Evolutionary conservation across 805 yeast genomes (phyloP), one percentile per base, ranked within the genome.

Genomic region (Wickerhamia fluorescens): DNA sequence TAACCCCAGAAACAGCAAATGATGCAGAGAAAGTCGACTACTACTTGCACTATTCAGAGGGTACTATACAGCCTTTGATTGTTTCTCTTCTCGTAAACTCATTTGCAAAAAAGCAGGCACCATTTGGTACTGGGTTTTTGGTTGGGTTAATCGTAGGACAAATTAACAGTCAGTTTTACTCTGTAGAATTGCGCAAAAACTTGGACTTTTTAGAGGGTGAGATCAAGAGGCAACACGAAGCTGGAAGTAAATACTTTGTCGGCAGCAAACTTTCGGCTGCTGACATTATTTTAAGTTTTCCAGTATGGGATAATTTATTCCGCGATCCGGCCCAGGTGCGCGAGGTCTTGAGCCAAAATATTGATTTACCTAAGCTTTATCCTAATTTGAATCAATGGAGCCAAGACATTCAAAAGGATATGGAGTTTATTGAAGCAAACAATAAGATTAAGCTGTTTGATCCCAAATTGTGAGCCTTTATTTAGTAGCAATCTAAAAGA

Each of bases 241-340:
- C 40, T 4, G 38, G 44, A 5, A 33, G 39, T 15, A 20, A 29
- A 5, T 27, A 16, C 20, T 57, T 61, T 32, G 66, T 60, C 7
- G 66, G 66, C 3, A 40, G 53, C 31, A 49, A 45, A 29, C 45
- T 61, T 33, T 48, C 61, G 2, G 65, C 49, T 1, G 68, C 67
- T 1, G 68, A 61, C 34, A 41, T 61, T 14, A 53, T 60, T 6
- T 42, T 60, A 26, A 51, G 53, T 23, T 61, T 56, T 40, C 66
- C 67, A 0, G 31, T 60, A 20, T 35, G 34, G 27, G 34, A 40
- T n/a, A 44, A 40, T 25, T 10, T 45, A 4, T 44, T 47, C 16
- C 25, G 28, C 8, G 18, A 27, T n/a, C 30, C 25, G 3, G 25
- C 15, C 10, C 27, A 32, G 19, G 24, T 24, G 7, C 12, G 20